Conservation (phyloP, 2,329 filamentous ascomycete species). For the Microdochium nivale region DNA sequence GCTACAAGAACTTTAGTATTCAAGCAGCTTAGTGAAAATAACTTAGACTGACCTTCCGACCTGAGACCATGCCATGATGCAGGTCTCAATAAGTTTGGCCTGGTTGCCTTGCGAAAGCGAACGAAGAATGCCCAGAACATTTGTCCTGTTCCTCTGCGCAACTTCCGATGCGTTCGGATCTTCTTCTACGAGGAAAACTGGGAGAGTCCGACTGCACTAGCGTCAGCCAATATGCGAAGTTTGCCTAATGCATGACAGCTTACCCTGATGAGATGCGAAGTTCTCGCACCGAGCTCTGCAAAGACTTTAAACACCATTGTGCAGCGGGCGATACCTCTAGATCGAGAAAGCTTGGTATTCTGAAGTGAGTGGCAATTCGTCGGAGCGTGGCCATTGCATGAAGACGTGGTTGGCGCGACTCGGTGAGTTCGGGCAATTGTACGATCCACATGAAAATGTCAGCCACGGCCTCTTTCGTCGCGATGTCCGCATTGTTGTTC, state of each 20-base stretch:
- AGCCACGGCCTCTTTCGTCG: constrained; percentile 28
- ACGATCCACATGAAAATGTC: constrained; percentile 37
- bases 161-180: constrained; percentile 27
- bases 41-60: constrained; percentile 53
- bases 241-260: constrained; percentile 12
- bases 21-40: no score
- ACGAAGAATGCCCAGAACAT: constrained; percentile 62
- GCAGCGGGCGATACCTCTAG: constrained; percentile 61
- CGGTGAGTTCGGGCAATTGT: constrained; percentile 33
- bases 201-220: constrained; percentile 46
- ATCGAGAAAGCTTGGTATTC: constrained; percentile 50
- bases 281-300: constrained; percentile 79
- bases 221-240: constrained; percentile 8
- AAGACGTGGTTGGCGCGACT: constrained; percentile 55
- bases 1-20: constrained; percentile 23
- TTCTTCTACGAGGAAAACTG: constrained; percentile 50
- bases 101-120: constrained; percentile 62
- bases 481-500: constrained; percentile 8
- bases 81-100: constrained; percentile 67
- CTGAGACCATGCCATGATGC: constrained; percentile 79
- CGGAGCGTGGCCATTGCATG: constrained; percentile 64
- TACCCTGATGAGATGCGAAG: constrained; percentile 73
- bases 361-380: constrained; percentile 60
- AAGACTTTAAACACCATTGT: constrained; percentile 71
- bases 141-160: constrained; percentile 56